These are phyloP conservation scores for Rhazya stricta DNA, from an alignment of 257 asterid species.

Conservation along the genomic window DNA sequence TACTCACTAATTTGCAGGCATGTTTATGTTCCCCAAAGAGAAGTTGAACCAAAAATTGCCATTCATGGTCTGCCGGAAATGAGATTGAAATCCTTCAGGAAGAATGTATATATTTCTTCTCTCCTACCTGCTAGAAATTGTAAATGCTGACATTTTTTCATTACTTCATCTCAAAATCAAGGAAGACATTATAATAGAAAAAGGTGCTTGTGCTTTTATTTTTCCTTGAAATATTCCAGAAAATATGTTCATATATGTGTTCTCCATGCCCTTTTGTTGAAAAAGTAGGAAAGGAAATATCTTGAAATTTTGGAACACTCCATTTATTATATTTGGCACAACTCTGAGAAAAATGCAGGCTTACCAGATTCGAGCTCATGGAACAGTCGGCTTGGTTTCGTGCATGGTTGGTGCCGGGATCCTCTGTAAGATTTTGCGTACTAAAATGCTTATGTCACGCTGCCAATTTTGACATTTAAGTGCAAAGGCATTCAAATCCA, in stretches of 20 bases:
- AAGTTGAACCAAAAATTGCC: slow-evolving; percentile 23
- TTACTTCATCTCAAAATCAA: background rate
- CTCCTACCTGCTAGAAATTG: background rate
- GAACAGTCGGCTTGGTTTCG: background rate
- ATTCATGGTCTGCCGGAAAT: background rate
- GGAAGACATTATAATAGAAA: background rate
- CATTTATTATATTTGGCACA: background rate
- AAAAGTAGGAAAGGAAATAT: too few species aligned
- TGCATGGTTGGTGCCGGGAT: background rate
- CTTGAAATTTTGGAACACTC: background rate
- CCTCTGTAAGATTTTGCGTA: background rate
- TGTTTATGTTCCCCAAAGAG: slow-evolving; percentile 82
- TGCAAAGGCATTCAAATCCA: background rate
- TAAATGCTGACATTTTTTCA: background rate
- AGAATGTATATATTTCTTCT: background rate
- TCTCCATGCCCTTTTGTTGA: too few species aligned
- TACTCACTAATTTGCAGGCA: slow-evolving; percentile 41
- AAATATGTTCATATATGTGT: too few species aligned
- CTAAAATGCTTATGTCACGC: background rate
- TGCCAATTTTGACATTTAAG: background rate
- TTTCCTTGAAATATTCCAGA: background rate
- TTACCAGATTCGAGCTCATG: slow-evolving; percentile 3
- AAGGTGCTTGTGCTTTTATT: background rate
- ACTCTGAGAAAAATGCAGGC: background rate
- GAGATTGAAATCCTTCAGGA: background rate